These are phyloP conservation scores for Hondaea fermentalgiana DNA, from an alignment of 108 stramenopile genomes.

Conservation along the genomic window DNA sequence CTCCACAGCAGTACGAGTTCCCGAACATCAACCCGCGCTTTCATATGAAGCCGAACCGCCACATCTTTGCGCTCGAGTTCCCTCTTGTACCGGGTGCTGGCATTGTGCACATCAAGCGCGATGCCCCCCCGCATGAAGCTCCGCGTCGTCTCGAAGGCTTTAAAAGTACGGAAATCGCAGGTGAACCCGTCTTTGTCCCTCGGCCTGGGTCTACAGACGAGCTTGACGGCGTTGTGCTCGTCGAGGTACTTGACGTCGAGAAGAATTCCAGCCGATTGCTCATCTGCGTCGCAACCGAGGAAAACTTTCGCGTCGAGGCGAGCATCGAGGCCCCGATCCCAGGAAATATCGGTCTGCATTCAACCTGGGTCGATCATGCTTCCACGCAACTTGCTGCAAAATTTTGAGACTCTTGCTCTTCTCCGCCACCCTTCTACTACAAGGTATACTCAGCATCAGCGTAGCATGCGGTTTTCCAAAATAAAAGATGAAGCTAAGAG, in stretches of 20 bases:
- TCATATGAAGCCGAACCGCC: neutral
- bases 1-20: neutral
- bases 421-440: neutral
- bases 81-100: neutral
- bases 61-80: neutral
- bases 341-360: neutral
- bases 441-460: neutral
- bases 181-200: neutral
- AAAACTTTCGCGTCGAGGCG: neutral
- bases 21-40: conserved; percentile 12
- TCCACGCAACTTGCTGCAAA: neutral
- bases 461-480: neutral
- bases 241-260: neutral
- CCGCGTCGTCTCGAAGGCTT: neutral
- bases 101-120: neutral
- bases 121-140: neutral
- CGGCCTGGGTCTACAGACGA: neutral
- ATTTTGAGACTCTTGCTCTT: neutral
- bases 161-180: neutral
- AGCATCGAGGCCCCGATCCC: neutral
- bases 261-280: neutral
- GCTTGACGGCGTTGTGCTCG: neutral
- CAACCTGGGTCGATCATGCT: neutral
- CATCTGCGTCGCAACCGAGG: neutral
- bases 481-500: no score